Evolutionary conservation across 306 rosid species (phyloP).

Genomic region (Purshia tridentata): DNA sequence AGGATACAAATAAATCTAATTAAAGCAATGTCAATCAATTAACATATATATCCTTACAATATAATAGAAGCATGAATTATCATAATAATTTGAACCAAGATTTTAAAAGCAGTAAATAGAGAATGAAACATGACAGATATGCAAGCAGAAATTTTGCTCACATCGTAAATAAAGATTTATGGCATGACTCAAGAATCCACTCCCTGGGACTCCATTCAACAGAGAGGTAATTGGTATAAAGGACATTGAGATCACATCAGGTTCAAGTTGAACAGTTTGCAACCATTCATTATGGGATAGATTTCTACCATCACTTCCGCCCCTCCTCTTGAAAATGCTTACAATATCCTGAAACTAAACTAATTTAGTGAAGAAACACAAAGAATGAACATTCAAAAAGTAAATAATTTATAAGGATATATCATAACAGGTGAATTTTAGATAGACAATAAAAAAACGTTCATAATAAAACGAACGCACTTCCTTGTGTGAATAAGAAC

Average conservation of each 20-base stretch:
- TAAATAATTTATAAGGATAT: not conserved
- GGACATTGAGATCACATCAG: slow-evolving; percentile 94
- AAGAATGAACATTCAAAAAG: not conserved
- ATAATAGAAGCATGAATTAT: not conserved
- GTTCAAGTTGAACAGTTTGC: slow-evolving; percentile 79
- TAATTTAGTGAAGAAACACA: slow-evolving; percentile 3
- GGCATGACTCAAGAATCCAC: slow-evolving; percentile 99
- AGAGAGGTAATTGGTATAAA: slow-evolving; percentile 91
- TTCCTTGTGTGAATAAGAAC: slow-evolving; percentile 88
- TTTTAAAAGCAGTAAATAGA: slow-evolving; percentile 17
- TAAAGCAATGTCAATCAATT: not conserved
- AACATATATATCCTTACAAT: not conserved
- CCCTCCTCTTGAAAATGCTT: slow-evolving; percentile 79
- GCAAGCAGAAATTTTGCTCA: slow-evolving; percentile 45
- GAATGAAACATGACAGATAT: not conserved
- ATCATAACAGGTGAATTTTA: slow-evolving; percentile 4
- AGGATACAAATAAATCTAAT: not conserved
- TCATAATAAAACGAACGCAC: slow-evolving; percentile 38
- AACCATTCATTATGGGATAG: slow-evolving; percentile 80
- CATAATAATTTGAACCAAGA: not conserved
- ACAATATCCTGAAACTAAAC: slow-evolving; percentile 62
- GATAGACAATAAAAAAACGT: slow-evolving; percentile 16
- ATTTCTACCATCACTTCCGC: slow-evolving; percentile 62
- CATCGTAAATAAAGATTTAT: slow-evolving; percentile 95
- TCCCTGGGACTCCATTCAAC: slow-evolving; percentile 90